phyloP scores from a whole-genome alignment of 1,284 basidiomycete species.

The Crepidotus sp. region DNA sequence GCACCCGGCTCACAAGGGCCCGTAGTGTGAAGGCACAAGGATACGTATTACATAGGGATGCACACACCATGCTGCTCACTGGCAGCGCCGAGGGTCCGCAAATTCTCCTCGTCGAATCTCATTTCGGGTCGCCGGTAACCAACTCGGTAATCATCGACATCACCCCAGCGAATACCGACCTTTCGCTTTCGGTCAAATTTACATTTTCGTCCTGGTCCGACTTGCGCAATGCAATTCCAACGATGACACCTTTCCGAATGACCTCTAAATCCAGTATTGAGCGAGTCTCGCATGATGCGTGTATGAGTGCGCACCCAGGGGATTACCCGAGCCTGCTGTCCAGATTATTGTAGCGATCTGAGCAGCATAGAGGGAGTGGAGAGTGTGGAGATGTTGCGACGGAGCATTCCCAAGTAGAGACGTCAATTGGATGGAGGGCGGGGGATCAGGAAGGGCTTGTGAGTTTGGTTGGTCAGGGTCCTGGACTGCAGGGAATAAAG shows the following conservation, averaged over 20 bases:
- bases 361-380: constrained; percentile 76
- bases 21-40: no score
- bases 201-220: constrained; percentile 26
- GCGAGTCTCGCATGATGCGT: no score
- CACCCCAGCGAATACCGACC: constrained; percentile 52
- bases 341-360: constrained; percentile 85
- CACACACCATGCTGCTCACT: no score
- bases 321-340: constrained; percentile 39
- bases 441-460: constrained; percentile 52
- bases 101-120: background rate
- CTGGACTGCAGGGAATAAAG: constrained; percentile 40
- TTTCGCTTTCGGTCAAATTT: constrained; percentile 37
- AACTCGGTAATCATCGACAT: constrained; percentile 58
- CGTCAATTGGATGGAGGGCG: constrained; percentile 65
- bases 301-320: no score
- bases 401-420: constrained; percentile 69
- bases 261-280: no score
- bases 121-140: constrained; percentile 12
- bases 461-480: constrained; percentile 30
- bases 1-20: no score
- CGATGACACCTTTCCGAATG: constrained; percentile 47
- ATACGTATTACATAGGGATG: no score
- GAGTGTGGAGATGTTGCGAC: constrained; percentile 52
- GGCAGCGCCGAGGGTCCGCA: no score
- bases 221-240: constrained; percentile 59